Conservation (phyloP, 805 yeast genomes). For the Cyberlindnera meyerae region DNA sequence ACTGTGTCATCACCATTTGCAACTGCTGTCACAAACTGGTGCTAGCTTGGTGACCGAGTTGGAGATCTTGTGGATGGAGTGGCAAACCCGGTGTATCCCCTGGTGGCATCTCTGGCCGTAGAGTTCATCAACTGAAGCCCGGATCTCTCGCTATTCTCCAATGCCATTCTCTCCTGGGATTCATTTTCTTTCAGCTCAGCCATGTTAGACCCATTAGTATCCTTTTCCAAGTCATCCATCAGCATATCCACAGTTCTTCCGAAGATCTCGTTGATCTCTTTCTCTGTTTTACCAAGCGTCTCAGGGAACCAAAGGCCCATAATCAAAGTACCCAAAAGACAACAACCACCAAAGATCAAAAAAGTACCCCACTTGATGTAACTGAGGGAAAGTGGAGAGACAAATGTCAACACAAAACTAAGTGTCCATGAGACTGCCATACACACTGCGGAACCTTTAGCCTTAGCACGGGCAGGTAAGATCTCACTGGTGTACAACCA, state of each 20-base stretch:
- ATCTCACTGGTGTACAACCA: slow-evolving; percentile 49
- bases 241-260: background rate
- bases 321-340: slow-evolving; percentile 29
- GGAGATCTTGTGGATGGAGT: background rate
- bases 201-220: too few relatives aligned
- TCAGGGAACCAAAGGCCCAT: slow-evolving; percentile 39
- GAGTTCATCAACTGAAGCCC: too few relatives aligned
- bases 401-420: slow-evolving; percentile 33
- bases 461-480: slow-evolving; percentile 39
- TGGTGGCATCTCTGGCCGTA: background rate
- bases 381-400: slow-evolving; percentile 36
- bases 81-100: background rate
- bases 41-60: too few relatives aligned
- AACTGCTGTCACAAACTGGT: too few relatives aligned
- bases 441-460: slow-evolving; percentile 43
- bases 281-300: slow-evolving; percentile 30
- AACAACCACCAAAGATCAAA: slow-evolving; percentile 31
- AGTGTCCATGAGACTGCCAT: slow-evolving; percentile 43
- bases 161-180: too few relatives aligned
- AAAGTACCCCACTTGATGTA: slow-evolving; percentile 37
- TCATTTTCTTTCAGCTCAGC: too few relatives aligned
- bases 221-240: slow-evolving; percentile 1
- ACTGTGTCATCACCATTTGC: too few relatives aligned
- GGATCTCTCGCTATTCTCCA: too few relatives aligned
- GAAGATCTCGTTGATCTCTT: slow-evolving; percentile 26